These are phyloP conservation scores for Aspergillus ostianus DNA, from an alignment of 495 filamentous ascomycete genomes.

Conservation along the genomic window DNA sequence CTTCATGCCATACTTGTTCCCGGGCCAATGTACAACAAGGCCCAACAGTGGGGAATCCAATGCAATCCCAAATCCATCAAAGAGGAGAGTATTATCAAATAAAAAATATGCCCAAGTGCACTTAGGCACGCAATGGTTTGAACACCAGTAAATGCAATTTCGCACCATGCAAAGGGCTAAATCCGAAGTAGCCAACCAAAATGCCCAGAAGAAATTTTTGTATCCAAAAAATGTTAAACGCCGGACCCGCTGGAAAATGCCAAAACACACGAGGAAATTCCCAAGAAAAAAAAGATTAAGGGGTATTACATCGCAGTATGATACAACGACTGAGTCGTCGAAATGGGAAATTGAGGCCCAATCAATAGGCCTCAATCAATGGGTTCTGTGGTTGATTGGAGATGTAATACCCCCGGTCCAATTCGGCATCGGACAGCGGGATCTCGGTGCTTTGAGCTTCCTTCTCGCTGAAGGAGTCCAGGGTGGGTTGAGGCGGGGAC, in stretches of 20 bases:
- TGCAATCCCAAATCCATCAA: slow-evolving; percentile 1
- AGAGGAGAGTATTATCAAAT: slow-evolving; percentile 11
- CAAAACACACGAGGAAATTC: slow-evolving; percentile 2
- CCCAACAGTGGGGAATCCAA: slow-evolving; percentile 8
- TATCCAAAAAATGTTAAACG: slow-evolving; percentile 9
- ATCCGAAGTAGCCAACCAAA: slow-evolving; percentile 6
- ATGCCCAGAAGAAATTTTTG: slow-evolving; percentile 7
- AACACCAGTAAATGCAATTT: slow-evolving; percentile 8
- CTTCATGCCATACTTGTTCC: slow-evolving; percentile 2
- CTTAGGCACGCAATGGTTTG: slow-evolving; percentile 8
- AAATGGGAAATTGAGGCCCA: slow-evolving; percentile 17
- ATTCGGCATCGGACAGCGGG: slow-evolving; percentile 41
- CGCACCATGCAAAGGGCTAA: slow-evolving; percentile 6
- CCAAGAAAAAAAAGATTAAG: not conserved
- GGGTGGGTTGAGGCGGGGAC: slow-evolving; percentile 68
- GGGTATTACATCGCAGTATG: slow-evolving; percentile 19
- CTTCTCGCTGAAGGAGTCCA: slow-evolving; percentile 72
- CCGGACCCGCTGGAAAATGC: slow-evolving; percentile 14
- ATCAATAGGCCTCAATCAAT: slow-evolving; percentile 46
- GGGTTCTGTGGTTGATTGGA: slow-evolving; percentile 45
- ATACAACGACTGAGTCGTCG: slow-evolving; percentile 8
- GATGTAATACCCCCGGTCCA: slow-evolving; percentile 62
- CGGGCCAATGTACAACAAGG: not conserved
- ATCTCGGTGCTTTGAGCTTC: slow-evolving; percentile 53
- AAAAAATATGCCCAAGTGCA: slow-evolving; percentile 12